Evolutionary conservation across 225 moss, liverwort and hornwort species (phyloP), one percentile per base, ranked within the genome.

Genomic region (Bryoerythrophyllum caledonicum): DNA sequence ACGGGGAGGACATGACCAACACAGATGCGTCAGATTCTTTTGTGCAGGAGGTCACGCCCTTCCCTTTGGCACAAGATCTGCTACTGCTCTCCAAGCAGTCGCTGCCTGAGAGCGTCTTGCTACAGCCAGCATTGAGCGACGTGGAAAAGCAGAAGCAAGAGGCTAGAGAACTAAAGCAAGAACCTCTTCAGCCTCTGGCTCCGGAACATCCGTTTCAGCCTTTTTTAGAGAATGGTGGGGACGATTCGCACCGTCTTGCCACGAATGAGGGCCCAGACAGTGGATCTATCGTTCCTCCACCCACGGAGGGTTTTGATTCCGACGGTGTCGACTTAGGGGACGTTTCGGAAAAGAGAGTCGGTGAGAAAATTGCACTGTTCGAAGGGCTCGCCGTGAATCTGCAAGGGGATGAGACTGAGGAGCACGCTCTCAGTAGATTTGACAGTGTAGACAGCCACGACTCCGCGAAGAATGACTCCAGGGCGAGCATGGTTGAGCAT

Each of bases 21-120:
- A 64, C 68, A 4, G 72, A 70, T 75, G 60, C 78, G 43, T 68
- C 80, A 78, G 81, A 78, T 65, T 78, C n/a, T n/a, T n/a, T 63
- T 81, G 76, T 88, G 78, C 78, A 83, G 85, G 81, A 81, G 76
- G 85, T 85, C 74, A 67, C 76, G 63, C 83, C 85, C 67, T 85
- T 85, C 46, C 88, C 85, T 26, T 65, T 54, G 85, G 81, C 83
- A 74, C 70, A 83, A 79, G 83, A 85, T 78, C 60, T 81, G 20
- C 28, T 81, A 20, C 83, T 78, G 43, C 56, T 78, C 28, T 75
- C 82, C 12, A 83, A 81, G 74, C 61, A 78, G 64, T 79, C 80
- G 70, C 75, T 80, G 44, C 63, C 66, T 26, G 82, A 82, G 44
- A 71, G 57, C 56, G 41, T 54, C 49, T 32, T 70, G 62, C 60